These are phyloP conservation scores for Ustilago hordei DNA, from an alignment of 1,284 basidiomycete genomes.

Conservation along the genomic window DNA sequence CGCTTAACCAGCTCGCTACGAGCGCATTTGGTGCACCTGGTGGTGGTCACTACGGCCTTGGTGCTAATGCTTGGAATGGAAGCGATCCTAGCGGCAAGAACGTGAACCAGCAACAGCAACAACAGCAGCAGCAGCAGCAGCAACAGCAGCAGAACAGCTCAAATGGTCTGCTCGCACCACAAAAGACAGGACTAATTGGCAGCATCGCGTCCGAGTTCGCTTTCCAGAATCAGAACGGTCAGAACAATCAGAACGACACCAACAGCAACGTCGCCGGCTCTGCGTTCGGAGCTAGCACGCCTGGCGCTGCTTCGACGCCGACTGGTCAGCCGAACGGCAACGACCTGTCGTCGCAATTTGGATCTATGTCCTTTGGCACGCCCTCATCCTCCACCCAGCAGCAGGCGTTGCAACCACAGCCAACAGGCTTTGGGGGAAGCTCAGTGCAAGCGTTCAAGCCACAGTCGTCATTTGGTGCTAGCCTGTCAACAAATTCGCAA, in stretches of 20 bases:
- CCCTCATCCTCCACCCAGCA: constrained; percentile 8
- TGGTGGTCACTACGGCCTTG: constrained; percentile 57
- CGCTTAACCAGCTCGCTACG: constrained; percentile 82
- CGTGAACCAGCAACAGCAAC: constrained; percentile 12
- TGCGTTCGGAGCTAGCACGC: constrained; percentile 11
- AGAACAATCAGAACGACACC: constrained; percentile 12
- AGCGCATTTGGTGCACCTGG: constrained; percentile 68
- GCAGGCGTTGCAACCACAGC: constrained; percentile 47
- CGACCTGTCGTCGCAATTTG: constrained; percentile 33
- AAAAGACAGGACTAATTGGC: constrained; percentile 69
- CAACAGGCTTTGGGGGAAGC: constrained; percentile 60
- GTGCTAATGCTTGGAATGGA: constrained; percentile 59
- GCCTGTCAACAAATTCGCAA: constrained; percentile 34
- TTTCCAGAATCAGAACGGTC: constrained; percentile 26
- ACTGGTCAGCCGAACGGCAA: constrained; percentile 16
- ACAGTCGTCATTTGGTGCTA: constrained; percentile 52
- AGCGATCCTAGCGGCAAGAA: constrained; percentile 26
- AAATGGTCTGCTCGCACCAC: constrained; percentile 47
- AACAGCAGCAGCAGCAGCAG: constrained; percentile 26
- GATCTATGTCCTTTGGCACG: constrained; percentile 42
- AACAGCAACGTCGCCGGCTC: constrained; percentile 6
- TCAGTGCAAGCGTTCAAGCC: constrained; percentile 56
- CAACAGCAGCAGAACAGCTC: constrained; percentile 29
- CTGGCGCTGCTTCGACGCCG: constrained; percentile 12
- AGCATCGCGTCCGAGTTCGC: constrained; percentile 70